Base-by-base conservation (phyloP, 345 rosid species). In the Citrus australasica region DNA sequence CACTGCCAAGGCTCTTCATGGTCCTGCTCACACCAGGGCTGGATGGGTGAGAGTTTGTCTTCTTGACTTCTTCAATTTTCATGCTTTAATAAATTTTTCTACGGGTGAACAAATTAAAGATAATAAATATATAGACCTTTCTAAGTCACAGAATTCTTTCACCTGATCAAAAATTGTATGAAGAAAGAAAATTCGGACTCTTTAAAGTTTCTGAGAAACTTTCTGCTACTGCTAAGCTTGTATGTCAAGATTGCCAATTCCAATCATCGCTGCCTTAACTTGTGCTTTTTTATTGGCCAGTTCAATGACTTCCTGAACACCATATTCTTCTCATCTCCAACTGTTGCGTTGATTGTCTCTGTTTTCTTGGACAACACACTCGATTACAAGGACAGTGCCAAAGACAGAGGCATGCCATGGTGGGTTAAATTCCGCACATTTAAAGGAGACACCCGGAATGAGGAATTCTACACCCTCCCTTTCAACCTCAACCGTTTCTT, bases 251-350 rank as follows among this genome's bases (percentile, higher is more conserved):
- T 53, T 53, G 58, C 21, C 22, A 17, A 53, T 53, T 59, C 24
- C 64, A 7, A 70, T 66, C 28, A 76, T 13, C 66, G 33, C 60
- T 4, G 28, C 42, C 38, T 32, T 69, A 62, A 69, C 68, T 33
- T 74, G 1, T 28, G 25, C 51, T 74, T 35, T 17, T 75, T 75
- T 64, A 19, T 3, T 59, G 11, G 78, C 82, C 93, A 92, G 99
- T 97, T 94, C 89, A 93, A 97, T 86, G 98, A 97, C 85, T 96
- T 92, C 89, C 87, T 96, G 79, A 96, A 96, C 66, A 92, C 98
- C 38, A 90, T 94, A 87, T 96, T 96, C 92, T 87, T 83, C 79
- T 94, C 99, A 38, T 86, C 98, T 16, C 95, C 98, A 6, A 92
- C 97, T 32, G 98, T 94, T 1, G 95, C 99, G 2, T 32, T 96